A percentile compares a stretch with the other conserved stretches of the same genome.
These are phyloP conservation scores for Trichaptum fuscoviolaceum DNA, from an alignment of 768 basidiomycete species.

Conservation along the genomic window DNA sequence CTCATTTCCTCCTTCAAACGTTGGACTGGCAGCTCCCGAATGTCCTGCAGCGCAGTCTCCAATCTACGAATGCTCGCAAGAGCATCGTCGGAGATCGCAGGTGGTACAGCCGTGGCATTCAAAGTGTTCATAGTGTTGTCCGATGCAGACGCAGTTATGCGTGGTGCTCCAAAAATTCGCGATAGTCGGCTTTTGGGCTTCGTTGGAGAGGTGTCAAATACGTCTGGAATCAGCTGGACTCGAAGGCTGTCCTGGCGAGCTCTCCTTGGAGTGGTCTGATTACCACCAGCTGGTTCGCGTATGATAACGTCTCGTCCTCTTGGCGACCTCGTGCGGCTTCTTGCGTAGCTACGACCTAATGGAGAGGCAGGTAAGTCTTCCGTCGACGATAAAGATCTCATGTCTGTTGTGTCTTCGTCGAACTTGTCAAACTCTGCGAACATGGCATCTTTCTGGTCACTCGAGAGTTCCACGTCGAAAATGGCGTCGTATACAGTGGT, in stretches of 20 bases:
- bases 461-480: constrained; percentile 59
- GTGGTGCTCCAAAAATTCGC: constrained; percentile 17
- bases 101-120: constrained; percentile 14
- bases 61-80: constrained; percentile 48
- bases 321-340: neutral
- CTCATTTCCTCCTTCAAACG: constrained; percentile 76
- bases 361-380: constrained; percentile 19
- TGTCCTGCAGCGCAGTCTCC: constrained; percentile 59
- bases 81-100: constrained; percentile 24
- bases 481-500: constrained; percentile 72
- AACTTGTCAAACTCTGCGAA: constrained; percentile 36
- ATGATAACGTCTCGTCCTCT: neutral
- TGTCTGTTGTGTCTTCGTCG: constrained; percentile 38
- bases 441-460: constrained; percentile 27
- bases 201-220: constrained; percentile 16
- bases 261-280: neutral
- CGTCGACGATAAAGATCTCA: constrained; percentile 35
- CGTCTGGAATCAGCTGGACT: neutral
- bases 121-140: neutral
- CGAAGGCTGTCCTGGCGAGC: neutral
- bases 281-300: neutral
- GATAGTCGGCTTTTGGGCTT: constrained; percentile 21
- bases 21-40: constrained; percentile 57
- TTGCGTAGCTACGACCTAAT: neutral
- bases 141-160: constrained; percentile 8